Evolutionary conservation across 345 rosid species (phyloP).

Genomic region (Ricinus communis): DNA sequence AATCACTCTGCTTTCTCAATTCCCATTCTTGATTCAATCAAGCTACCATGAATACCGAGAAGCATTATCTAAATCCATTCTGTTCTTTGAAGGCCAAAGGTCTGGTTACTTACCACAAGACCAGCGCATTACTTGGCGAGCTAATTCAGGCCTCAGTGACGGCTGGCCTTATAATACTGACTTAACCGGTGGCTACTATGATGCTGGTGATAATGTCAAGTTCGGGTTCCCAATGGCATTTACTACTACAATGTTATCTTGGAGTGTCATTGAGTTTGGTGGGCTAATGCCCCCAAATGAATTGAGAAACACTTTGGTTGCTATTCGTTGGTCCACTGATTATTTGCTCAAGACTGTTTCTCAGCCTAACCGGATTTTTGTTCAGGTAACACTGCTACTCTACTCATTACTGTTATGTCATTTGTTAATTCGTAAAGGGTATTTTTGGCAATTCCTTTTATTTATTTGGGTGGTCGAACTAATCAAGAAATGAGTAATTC

Average conservation of each 20-base stretch:
- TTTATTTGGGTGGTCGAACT: slow-evolving; percentile 12
- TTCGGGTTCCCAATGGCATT: slow-evolving; percentile 95
- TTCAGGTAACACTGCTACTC: slow-evolving; percentile 53
- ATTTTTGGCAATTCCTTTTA: not conserved
- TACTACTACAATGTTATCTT: slow-evolving; percentile 80
- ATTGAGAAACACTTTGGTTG: slow-evolving; percentile 56
- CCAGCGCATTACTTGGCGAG: slow-evolving; percentile 69
- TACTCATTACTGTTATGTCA: no score
- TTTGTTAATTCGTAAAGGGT: not conserved
- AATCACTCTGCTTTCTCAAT: not conserved
- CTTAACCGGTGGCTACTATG: slow-evolving; percentile 87
- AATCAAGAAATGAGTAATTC: not conserved
- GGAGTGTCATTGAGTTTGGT: slow-evolving; percentile 90
- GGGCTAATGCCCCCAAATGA: slow-evolving; percentile 73
- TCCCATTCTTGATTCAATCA: slow-evolving; percentile 17
- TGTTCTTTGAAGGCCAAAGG: slow-evolving; percentile 96
- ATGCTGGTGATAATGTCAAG: slow-evolving; percentile 95
- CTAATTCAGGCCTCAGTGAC: slow-evolving; percentile 71
- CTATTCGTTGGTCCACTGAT: slow-evolving; percentile 80
- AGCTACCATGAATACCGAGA: slow-evolving; percentile 62
- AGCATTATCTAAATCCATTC: slow-evolving; percentile 82
- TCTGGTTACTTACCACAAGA: slow-evolving; percentile 76
- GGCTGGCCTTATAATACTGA: slow-evolving; percentile 68
- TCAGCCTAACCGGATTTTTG: slow-evolving; percentile 89
- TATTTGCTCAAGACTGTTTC: slow-evolving; percentile 81